Evolutionary conservation across 352 stramenopile species (phyloP), one percentile per base, ranked within the genome.

Genomic region (Phytophthora idaei): DNA sequence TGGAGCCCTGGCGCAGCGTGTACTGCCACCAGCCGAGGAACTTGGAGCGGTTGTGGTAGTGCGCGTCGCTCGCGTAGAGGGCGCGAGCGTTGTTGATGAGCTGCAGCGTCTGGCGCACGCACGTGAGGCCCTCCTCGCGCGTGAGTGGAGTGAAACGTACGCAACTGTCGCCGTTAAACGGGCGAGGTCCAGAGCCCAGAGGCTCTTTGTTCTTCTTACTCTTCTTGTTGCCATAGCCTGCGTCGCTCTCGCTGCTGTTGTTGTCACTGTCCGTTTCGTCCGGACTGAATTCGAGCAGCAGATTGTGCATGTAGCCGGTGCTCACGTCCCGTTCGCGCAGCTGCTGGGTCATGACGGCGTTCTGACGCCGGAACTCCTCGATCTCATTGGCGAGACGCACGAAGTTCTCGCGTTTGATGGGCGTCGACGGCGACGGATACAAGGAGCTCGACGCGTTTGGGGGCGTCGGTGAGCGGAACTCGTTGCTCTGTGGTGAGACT

Each of bases 21-120:
- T 75, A 79, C 34, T 89, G 80, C 15, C 53, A 81, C 78, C 79
- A 90, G 28, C 71, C 81, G 49, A 78, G 83, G 78, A 71, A 87
- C 67, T 44, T 70, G 46, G 71, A 76, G 11, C 68, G 63, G 42
- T 62, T 67, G 11, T 36, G 49, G 57, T 75, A 77, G 17, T 56
- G 64, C n/a, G 65, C 45, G 39, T 79, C 69, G n/a, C 45, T 65
- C 3, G 60, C 73, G 57, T 82, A 74, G 15, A 72, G 62, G 32
- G 71, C 25, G 10, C 76, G 73, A 0, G 79, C 72, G 39, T 64
- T 76, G 15, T 51, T 62, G 57, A 81, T 76, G 14, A 74, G 67
- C 31, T 71, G 69, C 44, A 80, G 51, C 11, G 78, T 70, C 15
- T 73, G 61, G 8, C 61, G 47, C 14, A 76, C 71, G 14, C 71